phyloP scores from a whole-genome alignment of 2,329 filamentous ascomycete genomes.

The Metarhizium sp. region DNA sequence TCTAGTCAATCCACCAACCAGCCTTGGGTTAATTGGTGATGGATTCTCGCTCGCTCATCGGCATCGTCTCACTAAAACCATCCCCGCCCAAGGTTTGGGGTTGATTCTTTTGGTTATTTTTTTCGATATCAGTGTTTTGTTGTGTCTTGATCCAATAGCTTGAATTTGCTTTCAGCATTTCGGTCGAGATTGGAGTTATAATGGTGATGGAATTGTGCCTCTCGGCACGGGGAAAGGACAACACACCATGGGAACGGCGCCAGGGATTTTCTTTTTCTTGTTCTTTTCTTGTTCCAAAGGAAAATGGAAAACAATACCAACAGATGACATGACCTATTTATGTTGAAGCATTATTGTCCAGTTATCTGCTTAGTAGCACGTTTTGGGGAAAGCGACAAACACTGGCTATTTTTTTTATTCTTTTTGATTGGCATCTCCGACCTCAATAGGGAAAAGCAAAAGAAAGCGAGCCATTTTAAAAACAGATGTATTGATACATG shows the following conservation, averaged over 20 bases:
- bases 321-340: background rate
- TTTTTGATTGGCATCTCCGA: background rate
- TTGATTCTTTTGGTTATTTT: background rate
- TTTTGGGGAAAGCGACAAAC: background rate
- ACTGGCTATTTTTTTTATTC: background rate
- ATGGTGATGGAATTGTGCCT: background rate
- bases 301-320: background rate
- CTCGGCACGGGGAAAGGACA: background rate
- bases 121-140: background rate
- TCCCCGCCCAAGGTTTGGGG: background rate
- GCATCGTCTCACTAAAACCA: background rate
- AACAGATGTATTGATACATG: background rate
- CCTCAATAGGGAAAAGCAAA: background rate
- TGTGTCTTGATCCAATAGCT: background rate
- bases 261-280: background rate
- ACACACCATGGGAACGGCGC: constrained; percentile 1
- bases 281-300: background rate
- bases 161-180: background rate
- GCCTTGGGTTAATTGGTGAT: constrained; percentile 15
- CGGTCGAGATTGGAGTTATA: background rate
- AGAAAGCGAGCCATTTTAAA: background rate
- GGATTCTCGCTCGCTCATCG: background rate
- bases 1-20: constrained; percentile 15
- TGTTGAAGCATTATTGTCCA: background rate
- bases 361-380: background rate